Evolutionary conservation across 2,329 filamentous ascomycete species (phyloP), one percentile per base, ranked within the genome.

Genomic region (Penicillium sp.): DNA sequence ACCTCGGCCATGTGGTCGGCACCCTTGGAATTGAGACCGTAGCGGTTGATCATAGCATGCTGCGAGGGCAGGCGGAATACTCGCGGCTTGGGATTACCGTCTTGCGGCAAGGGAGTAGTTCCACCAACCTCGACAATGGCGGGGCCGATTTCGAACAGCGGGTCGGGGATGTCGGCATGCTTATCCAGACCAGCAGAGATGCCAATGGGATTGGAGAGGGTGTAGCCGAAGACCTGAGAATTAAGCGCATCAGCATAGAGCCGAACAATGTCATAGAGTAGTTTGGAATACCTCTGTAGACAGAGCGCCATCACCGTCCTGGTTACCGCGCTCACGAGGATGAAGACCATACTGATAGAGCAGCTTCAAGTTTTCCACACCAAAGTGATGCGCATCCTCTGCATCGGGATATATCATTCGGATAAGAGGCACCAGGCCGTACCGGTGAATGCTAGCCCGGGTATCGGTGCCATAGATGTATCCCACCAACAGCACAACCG

Each of bases 151-250:
- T 84, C 88, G 64, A 97, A 87, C 28, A 98, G 76, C 11, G 84
- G 79, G 60, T 91, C 86, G 1, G 90, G 87, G 44, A 97, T 84
- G 52, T 95, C 88, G 44, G 85, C 93, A 63, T 95, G 81, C 75
- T 98, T 97, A 74, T 97, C 93, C 35, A 98, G 82, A 8, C 93
- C 93, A 4, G 89, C 93, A n/a, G 89, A 94, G 53, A 94, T 95
- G 46, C 86, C 93, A 60, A 98, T 83, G 1, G 93, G 93, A 69
- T 96, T 97, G 60, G 80, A 76, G 38, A 98, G 72, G 3, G 74
- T 77, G 51, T 85, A 80, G 28, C 86, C 89, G 65, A 95, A 96
- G 16, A 97, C 84, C 65, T 74, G 49, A 20, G 27, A 9, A 36
- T 6, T 6, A 28, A 16, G 6, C 37, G 14, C 4, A 14, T 42